phyloP scores from a whole-genome alignment of 1,284 basidiomycete genomes.

The Ustilago vetiveriae region DNA sequence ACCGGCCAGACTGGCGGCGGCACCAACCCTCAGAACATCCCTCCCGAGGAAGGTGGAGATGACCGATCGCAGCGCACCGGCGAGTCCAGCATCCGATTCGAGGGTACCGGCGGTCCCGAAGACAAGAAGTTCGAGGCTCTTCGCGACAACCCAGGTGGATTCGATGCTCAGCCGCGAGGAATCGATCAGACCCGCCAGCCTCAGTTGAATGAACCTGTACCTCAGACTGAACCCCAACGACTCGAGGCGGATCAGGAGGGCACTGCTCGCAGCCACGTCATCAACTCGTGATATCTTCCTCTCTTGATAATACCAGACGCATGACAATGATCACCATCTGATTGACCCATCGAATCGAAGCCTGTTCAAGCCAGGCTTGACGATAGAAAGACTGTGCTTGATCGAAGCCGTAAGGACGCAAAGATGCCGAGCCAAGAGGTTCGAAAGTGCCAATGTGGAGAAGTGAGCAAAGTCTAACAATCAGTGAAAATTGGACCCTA shows the following conservation, averaged over 20 bases:
- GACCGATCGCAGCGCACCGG: conserved; percentile 43
- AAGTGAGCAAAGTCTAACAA: too few relatives aligned
- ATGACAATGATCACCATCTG: not conserved
- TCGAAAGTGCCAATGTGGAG: too few relatives aligned
- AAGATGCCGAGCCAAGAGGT: too few relatives aligned
- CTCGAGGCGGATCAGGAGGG: conserved; percentile 52
- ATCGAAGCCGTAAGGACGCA: too few relatives aligned
- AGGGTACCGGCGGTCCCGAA: conserved; percentile 53
- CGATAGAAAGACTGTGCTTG: too few relatives aligned
- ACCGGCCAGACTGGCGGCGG: conserved; percentile 57
- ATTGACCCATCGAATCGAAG: too few relatives aligned
- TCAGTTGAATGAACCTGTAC: conserved; percentile 46
- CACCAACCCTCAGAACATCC: conserved; percentile 55
- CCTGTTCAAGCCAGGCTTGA: too few relatives aligned
- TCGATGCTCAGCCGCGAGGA: conserved; percentile 36
- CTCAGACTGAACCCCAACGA: conserved; percentile 51
- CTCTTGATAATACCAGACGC: too few relatives aligned
- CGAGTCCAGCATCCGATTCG: conserved; percentile 54
- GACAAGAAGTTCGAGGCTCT: conserved; percentile 54
- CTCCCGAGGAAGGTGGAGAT: conserved; percentile 55
- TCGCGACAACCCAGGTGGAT: conserved; percentile 49
- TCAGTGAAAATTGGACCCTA: too few relatives aligned
- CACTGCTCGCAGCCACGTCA: conserved; percentile 40
- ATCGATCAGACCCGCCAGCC: conserved; percentile 46
- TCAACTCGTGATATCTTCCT: conserved; percentile 30